Evolutionary conservation across 2,329 filamentous ascomycete species (phyloP).

Genomic region (Chaetomiaceae sp.): DNA sequence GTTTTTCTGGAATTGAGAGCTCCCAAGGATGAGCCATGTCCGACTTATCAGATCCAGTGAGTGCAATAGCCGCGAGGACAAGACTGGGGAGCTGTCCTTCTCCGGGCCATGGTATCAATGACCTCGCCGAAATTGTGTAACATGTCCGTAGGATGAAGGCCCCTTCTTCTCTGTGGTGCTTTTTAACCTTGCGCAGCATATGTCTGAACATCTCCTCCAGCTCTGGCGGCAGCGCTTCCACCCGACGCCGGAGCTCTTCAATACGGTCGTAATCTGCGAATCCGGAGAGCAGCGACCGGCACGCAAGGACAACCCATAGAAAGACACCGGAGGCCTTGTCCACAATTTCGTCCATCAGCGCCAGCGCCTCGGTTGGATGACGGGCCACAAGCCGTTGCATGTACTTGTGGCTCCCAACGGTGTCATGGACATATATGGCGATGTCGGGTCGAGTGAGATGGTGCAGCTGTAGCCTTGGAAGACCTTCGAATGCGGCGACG

Average conservation of each 20-base stretch:
- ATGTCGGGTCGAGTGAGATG: conserved; percentile 8
- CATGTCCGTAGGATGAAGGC: not conserved
- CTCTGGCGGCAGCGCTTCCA: conserved; percentile 14
- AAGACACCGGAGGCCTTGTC: conserved; percentile 20
- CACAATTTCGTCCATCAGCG: conserved; percentile 1
- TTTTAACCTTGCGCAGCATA: conserved; percentile 16
- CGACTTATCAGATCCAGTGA: not conserved
- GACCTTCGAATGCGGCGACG: conserved; percentile 1
- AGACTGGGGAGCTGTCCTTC: not conserved
- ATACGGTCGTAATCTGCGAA: conserved; percentile 14
- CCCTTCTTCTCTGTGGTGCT: conserved; percentile 3
- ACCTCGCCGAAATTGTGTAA: not conserved
- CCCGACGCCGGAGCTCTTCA: conserved; percentile 9
- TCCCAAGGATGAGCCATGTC: not conserved
- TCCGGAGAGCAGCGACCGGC: conserved; percentile 13
- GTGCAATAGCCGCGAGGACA: not conserved
- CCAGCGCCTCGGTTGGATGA: not conserved
- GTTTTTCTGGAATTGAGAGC: not conserved
- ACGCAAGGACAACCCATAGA: conserved; percentile 21
- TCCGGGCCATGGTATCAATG: too few species aligned
- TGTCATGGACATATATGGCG: conserved; percentile 1
- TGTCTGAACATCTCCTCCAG: conserved; percentile 7
- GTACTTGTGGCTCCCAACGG: not conserved
- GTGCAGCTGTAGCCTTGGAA: conserved; percentile 6
- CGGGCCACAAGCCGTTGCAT: not conserved